phyloP scores from a whole-genome alignment of 2,329 filamentous ascomycete species.

The Fusarium stilboides region DNA sequence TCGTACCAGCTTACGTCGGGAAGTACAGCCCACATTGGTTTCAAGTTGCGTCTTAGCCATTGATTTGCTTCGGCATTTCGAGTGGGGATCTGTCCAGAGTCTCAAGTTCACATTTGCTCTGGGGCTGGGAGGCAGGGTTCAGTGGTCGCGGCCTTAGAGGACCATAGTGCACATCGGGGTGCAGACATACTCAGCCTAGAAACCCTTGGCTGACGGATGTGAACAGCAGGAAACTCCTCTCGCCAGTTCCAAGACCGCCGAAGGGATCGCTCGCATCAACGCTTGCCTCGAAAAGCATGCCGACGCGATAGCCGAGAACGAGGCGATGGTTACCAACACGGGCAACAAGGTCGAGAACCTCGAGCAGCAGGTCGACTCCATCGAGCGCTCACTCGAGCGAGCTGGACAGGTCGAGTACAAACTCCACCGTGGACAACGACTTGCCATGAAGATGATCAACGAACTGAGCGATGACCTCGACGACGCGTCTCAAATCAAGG shows the following conservation, averaged over 20 bases:
- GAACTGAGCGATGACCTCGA: not conserved
- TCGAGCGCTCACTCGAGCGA: not conserved
- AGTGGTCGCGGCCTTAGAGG: constrained; percentile 10
- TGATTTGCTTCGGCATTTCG: not conserved
- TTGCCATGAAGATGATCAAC: not conserved
- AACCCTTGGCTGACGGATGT: constrained; percentile 40
- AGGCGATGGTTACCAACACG: not conserved
- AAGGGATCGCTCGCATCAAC: not conserved
- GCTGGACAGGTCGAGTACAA: not conserved
- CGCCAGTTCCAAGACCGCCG: not conserved
- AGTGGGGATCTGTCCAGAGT: constrained; percentile 24
- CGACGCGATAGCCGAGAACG: not conserved
- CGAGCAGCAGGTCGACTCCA: too few species aligned
- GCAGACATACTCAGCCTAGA: constrained; percentile 43
- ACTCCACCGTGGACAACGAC: not conserved
- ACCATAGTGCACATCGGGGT: constrained; percentile 34
- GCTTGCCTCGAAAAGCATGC: not conserved
- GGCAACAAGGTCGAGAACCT: not conserved
- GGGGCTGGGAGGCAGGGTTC: constrained; percentile 33
- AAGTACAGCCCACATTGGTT: constrained; percentile 14
- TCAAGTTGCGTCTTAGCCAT: constrained; percentile 14
- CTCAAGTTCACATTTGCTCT: constrained; percentile 26
- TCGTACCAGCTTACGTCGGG: constrained; percentile 17
- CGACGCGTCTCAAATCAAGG: not conserved
- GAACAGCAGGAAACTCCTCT: not conserved